Evolutionary conservation across 169 alveolate species (phyloP).

Genomic region (Amoebophrya sp.): DNA sequence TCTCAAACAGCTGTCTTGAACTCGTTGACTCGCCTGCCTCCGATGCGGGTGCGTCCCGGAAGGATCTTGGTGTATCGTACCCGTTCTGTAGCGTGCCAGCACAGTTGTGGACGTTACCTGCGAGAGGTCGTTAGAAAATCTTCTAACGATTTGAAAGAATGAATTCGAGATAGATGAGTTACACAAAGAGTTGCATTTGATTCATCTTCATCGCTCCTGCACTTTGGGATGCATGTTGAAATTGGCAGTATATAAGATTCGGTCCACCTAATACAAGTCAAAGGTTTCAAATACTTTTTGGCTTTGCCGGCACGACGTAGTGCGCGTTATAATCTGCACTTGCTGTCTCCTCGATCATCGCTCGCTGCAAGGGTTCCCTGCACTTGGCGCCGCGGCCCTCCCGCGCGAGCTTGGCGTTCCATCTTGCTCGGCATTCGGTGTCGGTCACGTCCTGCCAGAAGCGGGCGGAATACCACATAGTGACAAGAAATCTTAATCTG

Average conservation of each 20-base stretch:
- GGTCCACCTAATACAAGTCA: no score
- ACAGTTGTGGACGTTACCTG: conserved; percentile 24
- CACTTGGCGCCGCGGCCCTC: conserved; percentile 13
- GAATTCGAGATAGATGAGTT: no score
- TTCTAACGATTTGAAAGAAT: no score
- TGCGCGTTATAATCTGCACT: not conserved
- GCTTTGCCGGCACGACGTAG: not conserved
- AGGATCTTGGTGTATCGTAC: not conserved
- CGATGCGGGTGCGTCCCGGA: no score
- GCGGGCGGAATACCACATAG: not conserved
- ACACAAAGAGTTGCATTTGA: no score
- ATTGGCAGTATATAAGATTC: no score
- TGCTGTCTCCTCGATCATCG: not conserved
- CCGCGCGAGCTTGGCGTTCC: not conserved
- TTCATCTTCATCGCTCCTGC: no score
- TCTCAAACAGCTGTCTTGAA: no score
- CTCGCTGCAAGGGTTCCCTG: not conserved
- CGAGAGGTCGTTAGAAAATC: not conserved
- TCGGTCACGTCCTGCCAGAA: conserved; percentile 3
- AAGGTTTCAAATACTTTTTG: not conserved
- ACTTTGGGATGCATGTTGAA: no score
- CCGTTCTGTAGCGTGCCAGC: conserved; percentile 8
- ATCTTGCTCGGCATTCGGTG: not conserved
- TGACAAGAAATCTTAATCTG: no score
- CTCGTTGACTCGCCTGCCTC: not conserved